Evolutionary conservation across 202 grass and related monocot genomes (phyloP), one percentile per base, ranked within the genome.

Genomic region (Setaria viridis): DNA sequence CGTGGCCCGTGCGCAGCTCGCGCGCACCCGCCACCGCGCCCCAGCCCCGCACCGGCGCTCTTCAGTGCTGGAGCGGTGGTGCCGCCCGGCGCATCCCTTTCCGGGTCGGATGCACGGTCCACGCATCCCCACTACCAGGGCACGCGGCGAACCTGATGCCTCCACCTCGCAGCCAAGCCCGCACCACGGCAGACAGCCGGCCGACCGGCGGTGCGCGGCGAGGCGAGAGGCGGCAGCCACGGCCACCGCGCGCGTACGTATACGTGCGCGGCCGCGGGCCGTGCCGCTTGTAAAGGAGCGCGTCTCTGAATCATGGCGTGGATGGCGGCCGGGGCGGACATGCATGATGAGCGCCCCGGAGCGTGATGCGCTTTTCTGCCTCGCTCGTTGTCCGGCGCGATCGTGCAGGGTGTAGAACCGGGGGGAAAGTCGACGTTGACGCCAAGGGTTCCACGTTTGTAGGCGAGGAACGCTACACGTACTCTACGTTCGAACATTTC

Each of bases 281-380:
- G 6, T 29, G 84, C 84, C 88, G 84, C 79, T 59, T 90, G 88
- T 58, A 86, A 90, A 79, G 79, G 47, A 39, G n/a, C 76, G 1
- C 55, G 64, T 60, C 21, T 37, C 9, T 12, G 45, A 55, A 56
- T 72, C 47, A 62, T 72, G 54, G 59, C 69, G 13, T 7, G 77
- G 56, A 35, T 7, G 57, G 30, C 7, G 9, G 70, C 21, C 51
- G 60, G 48, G 71, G 33, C 54, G 48, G 83, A 82, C 79, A 43
- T 11, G 88, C 72, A 82, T 90, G 39, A 86, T 79, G 67, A 33
- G 6, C 9, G 17, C 53, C 53, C 48, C 13, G 13, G 57, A 65
- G 78, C 57, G 68, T 70, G 64, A 7, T 82, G 72, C 25, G 72
- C 78, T 5, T 66, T 86, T 39, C 34, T 81, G 70, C 72, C 82